phyloP scores from a whole-genome alignment of 495 filamentous ascomycete genomes.

The Polyplosphaeria fusca region DNA sequence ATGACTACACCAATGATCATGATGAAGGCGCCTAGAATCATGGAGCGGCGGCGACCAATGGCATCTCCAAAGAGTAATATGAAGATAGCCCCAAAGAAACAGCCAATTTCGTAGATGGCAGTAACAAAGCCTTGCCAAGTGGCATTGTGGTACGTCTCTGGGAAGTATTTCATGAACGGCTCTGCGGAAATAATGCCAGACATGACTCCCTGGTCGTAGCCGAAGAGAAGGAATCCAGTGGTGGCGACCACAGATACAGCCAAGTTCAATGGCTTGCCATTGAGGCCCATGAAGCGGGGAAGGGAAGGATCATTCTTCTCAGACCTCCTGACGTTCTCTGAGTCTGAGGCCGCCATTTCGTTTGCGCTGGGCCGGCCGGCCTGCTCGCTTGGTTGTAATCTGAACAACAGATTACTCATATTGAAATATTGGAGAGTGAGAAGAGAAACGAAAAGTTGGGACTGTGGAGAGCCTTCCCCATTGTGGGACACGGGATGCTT shows the following conservation, averaged over 20 bases:
- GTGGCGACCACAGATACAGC: slow-evolving; percentile 31
- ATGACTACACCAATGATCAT: slow-evolving; percentile 75
- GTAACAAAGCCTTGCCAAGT: slow-evolving; percentile 80
- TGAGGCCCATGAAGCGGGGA: slow-evolving; percentile 31
- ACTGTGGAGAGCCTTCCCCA: no score
- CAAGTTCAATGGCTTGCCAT: slow-evolving; percentile 22
- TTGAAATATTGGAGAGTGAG: no score
- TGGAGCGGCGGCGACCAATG: slow-evolving; percentile 55
- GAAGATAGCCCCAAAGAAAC: slow-evolving; percentile 69
- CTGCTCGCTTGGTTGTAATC: no score
- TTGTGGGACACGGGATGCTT: no score
- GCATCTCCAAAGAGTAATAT: slow-evolving; percentile 66
- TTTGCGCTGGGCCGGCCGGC: neutral
- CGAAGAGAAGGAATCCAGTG: slow-evolving; percentile 35
- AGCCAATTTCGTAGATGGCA: slow-evolving; percentile 80
- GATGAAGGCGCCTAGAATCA: slow-evolving; percentile 61
- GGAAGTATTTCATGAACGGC: slow-evolving; percentile 68
- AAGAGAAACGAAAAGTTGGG: no score
- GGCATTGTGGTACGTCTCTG: slow-evolving; percentile 59
- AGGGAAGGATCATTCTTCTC: slow-evolving; percentile 6
- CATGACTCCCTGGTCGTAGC: slow-evolving; percentile 61
- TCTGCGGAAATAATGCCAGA: slow-evolving; percentile 73
- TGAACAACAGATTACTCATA: no score
- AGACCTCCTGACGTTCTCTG: slow-evolving; percentile 5
- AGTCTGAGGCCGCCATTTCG: neutral